Conservation (phyloP, 345 rosid species). For the Salix suchowensis region DNA sequence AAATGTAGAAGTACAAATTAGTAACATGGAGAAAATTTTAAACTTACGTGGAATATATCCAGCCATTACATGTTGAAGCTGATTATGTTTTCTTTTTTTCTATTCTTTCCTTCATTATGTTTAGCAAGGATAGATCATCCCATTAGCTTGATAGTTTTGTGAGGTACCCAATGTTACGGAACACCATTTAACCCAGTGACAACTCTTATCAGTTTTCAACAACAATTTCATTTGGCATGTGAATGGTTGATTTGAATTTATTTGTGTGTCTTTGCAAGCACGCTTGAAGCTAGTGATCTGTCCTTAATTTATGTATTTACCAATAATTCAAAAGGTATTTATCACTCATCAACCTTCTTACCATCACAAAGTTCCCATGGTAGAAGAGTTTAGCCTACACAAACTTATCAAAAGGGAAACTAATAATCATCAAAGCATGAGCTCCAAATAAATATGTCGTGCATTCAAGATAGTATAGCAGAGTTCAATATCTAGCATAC, state of each 20-base stretch:
- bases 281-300: not conserved
- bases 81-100: too few species aligned
- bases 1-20: too few species aligned
- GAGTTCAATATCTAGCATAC: slow-evolving; percentile 29
- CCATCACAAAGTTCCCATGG: not conserved
- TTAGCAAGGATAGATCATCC: too few species aligned
- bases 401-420: not conserved
- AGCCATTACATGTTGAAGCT: too few species aligned
- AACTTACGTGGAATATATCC: too few species aligned
- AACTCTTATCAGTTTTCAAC: not conserved
- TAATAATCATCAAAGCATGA: not conserved
- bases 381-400: not conserved
- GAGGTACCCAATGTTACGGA: not conserved
- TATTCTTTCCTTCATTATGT: too few species aligned
- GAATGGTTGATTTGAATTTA: not conserved
- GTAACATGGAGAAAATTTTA: not conserved
- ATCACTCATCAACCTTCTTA: not conserved
- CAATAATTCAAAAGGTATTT: not conserved
- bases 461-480: not conserved
- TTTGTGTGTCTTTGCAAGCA: not conserved
- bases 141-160: too few species aligned
- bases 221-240: not conserved
- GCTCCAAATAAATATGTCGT: not conserved
- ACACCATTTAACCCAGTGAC: not conserved
- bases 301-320: not conserved